Percentiles rank a stretch among this genome's conserved stretches.
Evolutionary conservation across 1,139 yeast species (phyloP).

Genomic region (Suhomyces terraborum): DNA sequence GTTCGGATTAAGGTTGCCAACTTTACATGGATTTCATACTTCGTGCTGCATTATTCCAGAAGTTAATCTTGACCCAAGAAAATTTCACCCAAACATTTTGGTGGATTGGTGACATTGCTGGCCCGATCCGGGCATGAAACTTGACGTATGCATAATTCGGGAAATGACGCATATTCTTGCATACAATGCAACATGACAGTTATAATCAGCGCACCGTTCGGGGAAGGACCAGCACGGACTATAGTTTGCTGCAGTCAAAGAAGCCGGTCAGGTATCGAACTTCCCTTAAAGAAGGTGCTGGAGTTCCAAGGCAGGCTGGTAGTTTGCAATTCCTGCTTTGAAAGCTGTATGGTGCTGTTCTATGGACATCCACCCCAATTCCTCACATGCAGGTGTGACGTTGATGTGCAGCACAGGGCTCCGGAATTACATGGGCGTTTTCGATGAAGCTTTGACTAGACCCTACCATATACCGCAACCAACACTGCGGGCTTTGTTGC

Average conservation of each 20-base stretch:
- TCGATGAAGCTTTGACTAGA: no score
- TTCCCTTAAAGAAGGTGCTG: no score
- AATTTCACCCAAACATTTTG: neutral
- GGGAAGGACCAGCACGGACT: neutral
- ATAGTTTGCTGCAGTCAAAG: no score
- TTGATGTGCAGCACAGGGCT: no score
- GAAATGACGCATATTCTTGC: neutral
- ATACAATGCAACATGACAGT: conserved; percentile 2
- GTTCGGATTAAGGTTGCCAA: neutral
- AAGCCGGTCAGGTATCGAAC: neutral
- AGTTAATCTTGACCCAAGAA: conserved; percentile 1
- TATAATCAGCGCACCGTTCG: neutral
- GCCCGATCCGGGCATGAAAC: neutral
- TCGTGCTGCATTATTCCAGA: neutral
- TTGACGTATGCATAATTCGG: conserved; percentile 2
- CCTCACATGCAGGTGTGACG: no score
- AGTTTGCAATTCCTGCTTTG: no score
- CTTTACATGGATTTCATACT: neutral
- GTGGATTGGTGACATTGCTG: neutral
- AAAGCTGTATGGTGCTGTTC: no score
- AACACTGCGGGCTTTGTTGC: no score
- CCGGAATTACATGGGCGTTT: no score
- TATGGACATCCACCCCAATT: no score
- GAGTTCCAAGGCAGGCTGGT: no score
- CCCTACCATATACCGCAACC: no score